phyloP scores from a whole-genome alignment of 1,139 yeast species.

The Kodamaea plutei region DNA sequence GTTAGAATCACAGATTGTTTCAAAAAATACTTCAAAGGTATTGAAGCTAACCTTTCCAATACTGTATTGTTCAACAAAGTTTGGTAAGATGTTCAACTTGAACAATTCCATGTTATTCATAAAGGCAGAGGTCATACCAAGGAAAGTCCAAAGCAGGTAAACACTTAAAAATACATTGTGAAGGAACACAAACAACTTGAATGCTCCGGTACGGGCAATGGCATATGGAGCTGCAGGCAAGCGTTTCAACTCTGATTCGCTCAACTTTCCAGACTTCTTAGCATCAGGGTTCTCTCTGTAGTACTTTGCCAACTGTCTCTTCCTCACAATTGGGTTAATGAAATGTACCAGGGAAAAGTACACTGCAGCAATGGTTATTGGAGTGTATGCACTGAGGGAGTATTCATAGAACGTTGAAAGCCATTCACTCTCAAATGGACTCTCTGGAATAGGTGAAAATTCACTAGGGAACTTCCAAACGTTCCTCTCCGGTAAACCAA shows the following conservation, averaged over 20 bases:
- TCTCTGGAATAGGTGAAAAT: slow-evolving; percentile 30
- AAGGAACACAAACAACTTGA: slow-evolving; percentile 54
- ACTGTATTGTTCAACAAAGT: slow-evolving; percentile 8
- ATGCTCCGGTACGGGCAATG: slow-evolving; percentile 43
- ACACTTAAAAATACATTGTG: slow-evolving; percentile 63
- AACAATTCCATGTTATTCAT: slow-evolving; percentile 31
- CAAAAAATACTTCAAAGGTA: slow-evolving; percentile 42
- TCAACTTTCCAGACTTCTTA: slow-evolving; percentile 14
- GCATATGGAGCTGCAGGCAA: slow-evolving; percentile 55
- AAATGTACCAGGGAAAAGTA: slow-evolving; percentile 60
- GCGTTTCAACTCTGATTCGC: slow-evolving; percentile 24
- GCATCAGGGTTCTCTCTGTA: slow-evolving; percentile 16
- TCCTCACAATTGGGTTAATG: slow-evolving; percentile 41
- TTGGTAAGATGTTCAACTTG: slow-evolving; percentile 22
- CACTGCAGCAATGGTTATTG: slow-evolving; percentile 54
- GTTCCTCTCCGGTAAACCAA: slow-evolving; percentile 36
- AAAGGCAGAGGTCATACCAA: slow-evolving; percentile 60
- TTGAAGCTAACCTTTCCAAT: slow-evolving; percentile 10
- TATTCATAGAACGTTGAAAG: slow-evolving; percentile 24
- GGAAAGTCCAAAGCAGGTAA: slow-evolving; percentile 69
- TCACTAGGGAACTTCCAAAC: slow-evolving; percentile 33
- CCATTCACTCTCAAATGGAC: slow-evolving; percentile 32
- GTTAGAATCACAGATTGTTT: slow-evolving; percentile 57
- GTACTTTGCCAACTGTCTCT: slow-evolving; percentile 32
- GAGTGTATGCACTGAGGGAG: slow-evolving; percentile 43